Base-by-base conservation (phyloP, 1,284 basidiomycete genomes). In the Trametes sp. region DNA sequence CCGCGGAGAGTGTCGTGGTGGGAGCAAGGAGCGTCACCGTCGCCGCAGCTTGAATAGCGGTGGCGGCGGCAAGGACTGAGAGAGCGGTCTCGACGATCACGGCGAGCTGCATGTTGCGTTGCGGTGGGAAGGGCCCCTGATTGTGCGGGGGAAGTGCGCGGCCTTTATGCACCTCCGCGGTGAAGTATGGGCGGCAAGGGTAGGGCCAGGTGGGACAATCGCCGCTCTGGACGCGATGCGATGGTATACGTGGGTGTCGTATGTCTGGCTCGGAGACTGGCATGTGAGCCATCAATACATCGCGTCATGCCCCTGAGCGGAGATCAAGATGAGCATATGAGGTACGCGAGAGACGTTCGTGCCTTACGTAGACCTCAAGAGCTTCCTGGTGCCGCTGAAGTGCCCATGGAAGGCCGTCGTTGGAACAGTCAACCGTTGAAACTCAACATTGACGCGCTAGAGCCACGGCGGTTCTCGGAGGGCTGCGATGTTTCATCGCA, bases 91-190 rank as follows among this genome's bases (percentile, higher is more conserved):
- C 11, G 24, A 41, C 36, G 21, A 57, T 28, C 45, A 33, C 44
- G 54, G 54, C 4, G 44, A 24, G 45, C 33, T 48, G 54, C 54
- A 36, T 19, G 21, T 16, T 48, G 36, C 21, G 33, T 29, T 23
- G 55, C 35, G 24, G 46, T 57, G 55, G n/a, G 55, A 57, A 57
- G 55, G 14, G 35, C 48, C 55, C 45, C 31, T 24, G 19, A 57
- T 41, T 36, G 46, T 50, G 55, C 38, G 41, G 10, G 53, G 8
- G 36, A 45, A 29, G 28, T 28, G 53, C 19, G 53, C 53, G 41
- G 53, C n/a, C 10, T 45, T 29, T 44, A 33, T 45, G 42, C 53
- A n/a, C 9, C 31, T 16, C 53, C 53, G 51, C 51, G 51, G 51
- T 14, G 35, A 26, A 14, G 46, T 23, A 14, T 11, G 55, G 55